Evolutionary conservation across 495 filamentous ascomycete genomes (phyloP).

Genomic region (Tuber melanosporum): DNA sequence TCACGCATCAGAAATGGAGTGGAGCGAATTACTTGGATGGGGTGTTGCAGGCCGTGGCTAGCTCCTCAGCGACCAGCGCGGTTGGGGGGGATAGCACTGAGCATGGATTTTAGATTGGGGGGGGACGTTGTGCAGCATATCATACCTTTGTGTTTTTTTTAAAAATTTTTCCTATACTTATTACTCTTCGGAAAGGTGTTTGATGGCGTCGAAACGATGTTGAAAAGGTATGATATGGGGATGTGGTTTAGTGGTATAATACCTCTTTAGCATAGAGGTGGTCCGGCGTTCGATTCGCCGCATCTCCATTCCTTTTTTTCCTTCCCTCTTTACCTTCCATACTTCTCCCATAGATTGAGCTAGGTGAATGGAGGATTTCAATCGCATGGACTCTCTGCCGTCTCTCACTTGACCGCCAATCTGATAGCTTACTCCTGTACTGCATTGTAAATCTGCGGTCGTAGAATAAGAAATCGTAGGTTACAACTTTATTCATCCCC

Average conservation of each 20-base stretch:
- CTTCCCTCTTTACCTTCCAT: neutral
- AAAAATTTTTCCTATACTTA: neutral
- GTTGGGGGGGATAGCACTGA: conserved; percentile 51
- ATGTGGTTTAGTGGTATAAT: conserved; percentile 26
- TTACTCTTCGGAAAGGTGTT: neutral
- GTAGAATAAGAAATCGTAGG: neutral
- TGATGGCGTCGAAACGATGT: neutral
- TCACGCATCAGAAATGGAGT: conserved; percentile 98
- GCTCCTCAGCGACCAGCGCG: conserved; percentile 51
- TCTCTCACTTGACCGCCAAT: neutral
- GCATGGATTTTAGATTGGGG: conserved; percentile 27
- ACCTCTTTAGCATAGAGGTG: conserved; percentile 26
- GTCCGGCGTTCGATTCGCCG: conserved; percentile 25
- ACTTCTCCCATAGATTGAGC: neutral
- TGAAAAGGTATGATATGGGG: neutral
- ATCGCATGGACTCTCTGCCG: neutral
- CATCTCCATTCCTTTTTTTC: conserved; percentile 15
- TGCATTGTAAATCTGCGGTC: neutral
- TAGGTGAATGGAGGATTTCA: neutral
- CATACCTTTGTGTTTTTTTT: neutral
- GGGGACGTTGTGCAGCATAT: too few species aligned
- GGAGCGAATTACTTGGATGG: conserved; percentile 89
- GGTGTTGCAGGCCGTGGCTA: conserved; percentile 85
- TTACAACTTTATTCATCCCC: neutral
- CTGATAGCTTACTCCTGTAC: neutral